Evolutionary conservation across 129 eudicot species (phyloP), one percentile per base, ranked within the genome.

Genomic region (Solidago caesia): DNA sequence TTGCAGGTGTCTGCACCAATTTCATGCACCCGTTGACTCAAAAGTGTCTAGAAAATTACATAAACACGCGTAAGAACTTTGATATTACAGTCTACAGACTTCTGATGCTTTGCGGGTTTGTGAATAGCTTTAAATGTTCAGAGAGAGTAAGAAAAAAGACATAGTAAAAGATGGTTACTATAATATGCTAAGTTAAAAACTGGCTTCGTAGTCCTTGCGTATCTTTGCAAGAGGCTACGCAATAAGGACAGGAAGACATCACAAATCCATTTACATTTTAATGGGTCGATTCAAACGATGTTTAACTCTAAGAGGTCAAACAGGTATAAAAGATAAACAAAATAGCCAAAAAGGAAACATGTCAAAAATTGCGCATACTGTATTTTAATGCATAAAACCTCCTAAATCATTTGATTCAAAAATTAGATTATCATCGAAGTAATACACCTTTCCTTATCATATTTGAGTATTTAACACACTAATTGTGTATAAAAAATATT

Each of bases 1-100:
- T 78, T 89, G 87, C 99, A 95, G 55, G 99, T 91, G 61, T 91
- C 97, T 47, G 97, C 90, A 74, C 96, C 95, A 42, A 88, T 85
- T 86, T 95, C 99, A 64, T 91, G 97, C 70, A 95, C 96, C 77
- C 96, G 72, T 86, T 91, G 99, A 75, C 97, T 88, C 78, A 95
- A 76, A 75, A 95, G 97, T 86, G 89, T 95, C 99, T 95, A 47
- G 77, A 75, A 73, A 66, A 79, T 15, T 67, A 29, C 41, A 81
- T 21, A 62, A 58, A 52, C 70, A 46, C 71, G 44, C 8, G 62
- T 57, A 72, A 13, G 27, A 63, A 58, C 15, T 69, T 42, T 5
- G 26, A 53, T 21, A 66, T 57, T 58, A 48, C 10, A 46, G 46
- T 64, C 2, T 64, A 42, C 12, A 64, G 4, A 12, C 7, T 44